Base-by-base conservation (phyloP, 306 rosid genomes). In the Abrus pulchellus region DNA sequence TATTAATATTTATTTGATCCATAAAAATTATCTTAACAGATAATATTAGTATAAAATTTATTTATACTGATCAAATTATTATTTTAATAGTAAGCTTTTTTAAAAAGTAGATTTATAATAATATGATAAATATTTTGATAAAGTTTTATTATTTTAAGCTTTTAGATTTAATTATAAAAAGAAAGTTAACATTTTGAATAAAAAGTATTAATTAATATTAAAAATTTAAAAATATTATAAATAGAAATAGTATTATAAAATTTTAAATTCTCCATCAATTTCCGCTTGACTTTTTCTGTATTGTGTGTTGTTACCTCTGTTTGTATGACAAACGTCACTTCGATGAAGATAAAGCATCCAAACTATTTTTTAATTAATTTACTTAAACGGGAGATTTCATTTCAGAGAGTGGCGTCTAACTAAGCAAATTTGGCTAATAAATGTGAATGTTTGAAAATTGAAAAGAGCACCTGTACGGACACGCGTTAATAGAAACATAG, bases 401-500 rank as follows among this genome's bases (percentile, higher is more conserved):
- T 45, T 7, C 11, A 9, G 9, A 62, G 12, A 41, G 61, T 76
- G 12, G 48, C 34, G 80, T 72, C 72, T 62, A 76, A 76, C 62
- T 47, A 14, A 38, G 36, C 8, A 67, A 61, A 61, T 62, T 61
- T 62, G 27, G 59, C 70, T 44, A 8, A 60, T 62, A 32, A 44
- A 59, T 1, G 10, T 57, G 68, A 43, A 32, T n/a, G 36, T 61
- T 75, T 75, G 12, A 61, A 47, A 74, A n/a, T 47, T 60, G 34
- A 61, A 33, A 32, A 29, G 3, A 29, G 6, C 14, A 44, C n/a
- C n/a, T 60, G 70, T 59, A 11, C 4, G 33, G 52, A 11, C 72
- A 50, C 33, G 72, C 29, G 78, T 56, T 14, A 34, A n/a, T 13
- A 33, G 30, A 28, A 67, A 54, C 53, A 56, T 32, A 78, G 43